Evolutionary conservation across 805 yeast genomes (phyloP).

Genomic region (Starmerella apis): DNA sequence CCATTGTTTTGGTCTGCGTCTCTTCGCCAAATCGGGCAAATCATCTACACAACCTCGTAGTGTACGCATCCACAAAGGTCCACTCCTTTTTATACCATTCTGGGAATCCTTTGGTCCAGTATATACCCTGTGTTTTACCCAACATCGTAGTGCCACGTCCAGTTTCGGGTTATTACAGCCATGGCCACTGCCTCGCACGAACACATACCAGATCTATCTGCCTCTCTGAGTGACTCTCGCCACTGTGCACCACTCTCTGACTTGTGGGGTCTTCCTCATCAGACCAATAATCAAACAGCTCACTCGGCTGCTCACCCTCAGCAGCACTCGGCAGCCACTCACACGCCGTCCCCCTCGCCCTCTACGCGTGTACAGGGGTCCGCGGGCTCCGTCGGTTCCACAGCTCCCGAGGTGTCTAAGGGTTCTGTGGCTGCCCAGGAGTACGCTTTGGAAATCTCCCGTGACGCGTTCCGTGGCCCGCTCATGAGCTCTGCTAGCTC

Average conservation of each 20-base stretch:
- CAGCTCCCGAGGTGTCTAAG: neutral
- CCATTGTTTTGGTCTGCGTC: neutral
- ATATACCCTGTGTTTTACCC: neutral
- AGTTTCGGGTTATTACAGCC: neutral
- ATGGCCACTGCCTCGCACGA: conserved; percentile 29
- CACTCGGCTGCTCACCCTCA: neutral
- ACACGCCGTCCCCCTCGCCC: neutral
- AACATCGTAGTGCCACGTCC: conserved; percentile 1
- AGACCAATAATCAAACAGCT: neutral
- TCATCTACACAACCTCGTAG: neutral
- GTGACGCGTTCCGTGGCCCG: conserved; percentile 22
- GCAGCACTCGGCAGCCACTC: neutral
- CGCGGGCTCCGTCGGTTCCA: neutral
- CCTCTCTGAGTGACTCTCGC: conserved; percentile 23
- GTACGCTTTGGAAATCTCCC: conserved; percentile 18
- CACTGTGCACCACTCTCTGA: conserved; percentile 26
- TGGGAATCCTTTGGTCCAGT: neutral
- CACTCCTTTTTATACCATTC: neutral
- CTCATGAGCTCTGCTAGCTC: conserved; percentile 23
- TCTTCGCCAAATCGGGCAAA: conserved; percentile 5
- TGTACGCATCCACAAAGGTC: neutral
- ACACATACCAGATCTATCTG: conserved; percentile 26
- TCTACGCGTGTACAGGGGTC: neutral
- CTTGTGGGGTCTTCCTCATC: conserved; percentile 26
- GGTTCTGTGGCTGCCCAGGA: conserved; percentile 13